Conservation (phyloP, 2,329 filamentous ascomycete species). For the Ampelomyces quisqualis region DNA sequence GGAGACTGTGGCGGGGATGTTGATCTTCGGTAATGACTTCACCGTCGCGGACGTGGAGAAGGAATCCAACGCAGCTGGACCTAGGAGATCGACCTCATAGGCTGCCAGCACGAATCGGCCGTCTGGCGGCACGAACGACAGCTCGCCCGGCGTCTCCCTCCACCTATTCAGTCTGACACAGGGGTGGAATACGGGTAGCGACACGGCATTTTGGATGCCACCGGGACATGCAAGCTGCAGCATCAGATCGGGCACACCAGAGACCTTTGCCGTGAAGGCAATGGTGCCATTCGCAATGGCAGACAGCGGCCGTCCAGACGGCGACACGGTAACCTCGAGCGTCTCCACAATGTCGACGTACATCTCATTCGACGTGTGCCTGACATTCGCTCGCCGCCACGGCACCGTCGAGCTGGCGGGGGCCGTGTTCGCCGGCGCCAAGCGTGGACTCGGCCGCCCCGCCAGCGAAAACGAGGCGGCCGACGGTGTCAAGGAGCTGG, state of each 20-base stretch:
- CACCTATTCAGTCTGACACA: conserved; percentile 89
- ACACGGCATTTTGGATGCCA: conserved; percentile 72
- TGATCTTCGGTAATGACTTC: conserved; percentile 57
- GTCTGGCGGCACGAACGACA: conserved; percentile 96
- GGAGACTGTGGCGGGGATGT: conserved; percentile 78
- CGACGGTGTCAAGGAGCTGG: conserved; percentile 32
- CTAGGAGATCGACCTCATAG: conserved; percentile 90
- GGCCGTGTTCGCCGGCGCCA: conserved; percentile 25
- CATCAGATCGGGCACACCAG: conserved; percentile 87
- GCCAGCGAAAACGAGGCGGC: conserved; percentile 34
- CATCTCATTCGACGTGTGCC: conserved; percentile 94
- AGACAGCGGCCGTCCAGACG: conserved; percentile 81
- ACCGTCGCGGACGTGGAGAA: conserved; percentile 29
- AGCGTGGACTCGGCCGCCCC: conserved; percentile 24
- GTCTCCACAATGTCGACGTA: conserved; percentile 96
- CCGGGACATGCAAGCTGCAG: conserved; percentile 73
- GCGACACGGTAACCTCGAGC: conserved; percentile 81
- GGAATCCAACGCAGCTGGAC: conserved; percentile 56
- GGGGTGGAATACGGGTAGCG: conserved; percentile 92
- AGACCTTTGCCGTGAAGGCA: conserved; percentile 92
- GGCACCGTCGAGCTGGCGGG: conserved; percentile 62
- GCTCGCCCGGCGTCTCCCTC: conserved; percentile 82
- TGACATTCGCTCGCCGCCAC: conserved; percentile 88
- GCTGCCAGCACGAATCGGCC: conserved; percentile 90
- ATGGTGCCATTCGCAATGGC: conserved; percentile 91